Conservation (phyloP, 2,329 filamentous ascomycete genomes). For the Colletotrichum costaricense region DNA sequence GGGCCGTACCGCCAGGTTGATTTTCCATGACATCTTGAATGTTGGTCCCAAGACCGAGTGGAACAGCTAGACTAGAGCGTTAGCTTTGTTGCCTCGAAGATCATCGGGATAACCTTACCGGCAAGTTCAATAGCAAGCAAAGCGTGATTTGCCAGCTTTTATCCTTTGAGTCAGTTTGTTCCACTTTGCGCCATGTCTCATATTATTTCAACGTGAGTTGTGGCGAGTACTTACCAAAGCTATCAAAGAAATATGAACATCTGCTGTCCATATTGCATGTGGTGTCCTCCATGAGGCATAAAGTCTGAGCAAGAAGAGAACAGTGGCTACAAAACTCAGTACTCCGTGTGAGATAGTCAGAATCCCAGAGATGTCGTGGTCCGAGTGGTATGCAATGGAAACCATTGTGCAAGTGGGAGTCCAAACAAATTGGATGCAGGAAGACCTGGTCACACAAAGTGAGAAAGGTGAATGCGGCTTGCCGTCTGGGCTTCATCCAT, state of each 20-base stretch:
- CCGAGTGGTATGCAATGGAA: neutral
- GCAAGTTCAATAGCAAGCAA: neutral
- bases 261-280: neutral
- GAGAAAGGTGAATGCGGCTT: neutral
- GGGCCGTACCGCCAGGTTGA: neutral
- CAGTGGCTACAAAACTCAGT: neutral
- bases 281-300: neutral
- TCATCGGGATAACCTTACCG: neutral
- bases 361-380: neutral
- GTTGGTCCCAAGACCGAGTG: neutral
- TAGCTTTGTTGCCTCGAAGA: neutral
- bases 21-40: neutral
- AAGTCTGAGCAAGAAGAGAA: neutral
- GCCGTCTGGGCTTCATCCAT: neutral
- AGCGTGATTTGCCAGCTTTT: neutral
- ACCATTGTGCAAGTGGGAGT: neutral
- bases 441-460: neutral
- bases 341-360: neutral
- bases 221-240: neutral
- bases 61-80: neutral
- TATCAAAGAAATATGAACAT: neutral
- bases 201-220: neutral
- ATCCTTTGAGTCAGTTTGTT: neutral
- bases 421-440: neutral
- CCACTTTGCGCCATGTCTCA: neutral